Percentiles rank a stretch among this genome's conserved stretches.
phyloP scores from a whole-genome alignment of 345 rosid species.

The Eucalyptus pumila region DNA sequence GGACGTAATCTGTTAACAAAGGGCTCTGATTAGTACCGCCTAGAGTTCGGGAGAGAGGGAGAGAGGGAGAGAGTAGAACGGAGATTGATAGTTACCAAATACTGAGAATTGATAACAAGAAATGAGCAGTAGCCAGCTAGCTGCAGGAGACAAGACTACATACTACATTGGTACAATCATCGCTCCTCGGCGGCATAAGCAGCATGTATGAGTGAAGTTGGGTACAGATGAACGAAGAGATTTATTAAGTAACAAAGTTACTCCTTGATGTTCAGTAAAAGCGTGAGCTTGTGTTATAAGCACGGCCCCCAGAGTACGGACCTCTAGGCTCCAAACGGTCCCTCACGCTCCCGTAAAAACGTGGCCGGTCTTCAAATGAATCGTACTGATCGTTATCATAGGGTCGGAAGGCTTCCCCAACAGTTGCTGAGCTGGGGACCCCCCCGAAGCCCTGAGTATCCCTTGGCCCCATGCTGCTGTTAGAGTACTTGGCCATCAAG shows the following conservation, averaged over 20 bases:
- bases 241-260: not conserved
- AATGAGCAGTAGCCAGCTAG: not conserved
- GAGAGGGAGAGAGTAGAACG: not conserved
- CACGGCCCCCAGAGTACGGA: constrained; percentile 50
- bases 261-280: constrained; percentile 15
- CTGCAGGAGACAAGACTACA: not conserved
- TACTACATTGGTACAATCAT: not conserved
- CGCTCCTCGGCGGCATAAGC: not conserved
- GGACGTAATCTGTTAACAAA: constrained; percentile 1
- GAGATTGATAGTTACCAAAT: not conserved
- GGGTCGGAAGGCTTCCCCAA: constrained; percentile 32
- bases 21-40: not conserved
- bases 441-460: constrained; percentile 35
- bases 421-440: constrained; percentile 17
- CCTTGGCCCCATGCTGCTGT: constrained; percentile 13
- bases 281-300: constrained; percentile 40
- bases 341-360: constrained; percentile 34
- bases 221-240: not conserved
- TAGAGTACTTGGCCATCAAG: constrained; percentile 27
- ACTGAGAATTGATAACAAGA: not conserved
- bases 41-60: not conserved
- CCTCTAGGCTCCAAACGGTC: constrained; percentile 63
- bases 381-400: constrained; percentile 44
- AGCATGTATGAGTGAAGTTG: not conserved
- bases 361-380: constrained; percentile 40